A percentile compares a stretch with the other conserved stretches of the same genome.
Evolutionary conservation across 768 basidiomycete genomes (phyloP).

Genomic region (Cystobasidium onofrii): DNA sequence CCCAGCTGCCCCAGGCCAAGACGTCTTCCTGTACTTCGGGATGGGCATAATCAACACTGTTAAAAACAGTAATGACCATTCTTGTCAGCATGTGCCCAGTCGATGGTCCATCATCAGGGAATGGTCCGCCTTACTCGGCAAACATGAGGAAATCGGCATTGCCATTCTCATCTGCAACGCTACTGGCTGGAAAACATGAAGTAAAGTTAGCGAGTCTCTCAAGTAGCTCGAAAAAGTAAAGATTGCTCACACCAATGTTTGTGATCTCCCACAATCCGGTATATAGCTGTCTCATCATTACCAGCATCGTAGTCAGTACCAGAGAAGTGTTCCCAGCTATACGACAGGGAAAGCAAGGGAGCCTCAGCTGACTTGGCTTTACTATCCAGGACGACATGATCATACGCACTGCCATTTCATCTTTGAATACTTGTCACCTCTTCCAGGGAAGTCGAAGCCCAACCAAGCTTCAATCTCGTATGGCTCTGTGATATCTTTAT

Average conservation of each 20-base stretch:
- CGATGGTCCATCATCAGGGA: too few species aligned
- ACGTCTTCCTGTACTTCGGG: constrained; percentile 46
- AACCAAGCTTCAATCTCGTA: constrained; percentile 49
- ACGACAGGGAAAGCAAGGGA: not conserved
- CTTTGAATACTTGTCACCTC: constrained; percentile 46
- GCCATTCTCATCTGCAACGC: constrained; percentile 18
- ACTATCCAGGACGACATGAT: too few species aligned
- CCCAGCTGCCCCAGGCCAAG: constrained; percentile 47
- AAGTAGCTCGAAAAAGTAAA: too few species aligned
- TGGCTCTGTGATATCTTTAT: constrained; percentile 46
- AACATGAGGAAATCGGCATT: constrained; percentile 30
- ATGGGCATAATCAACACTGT: constrained; percentile 46
- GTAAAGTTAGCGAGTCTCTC: not conserved
- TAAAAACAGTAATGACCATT: not conserved
- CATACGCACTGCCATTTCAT: constrained; percentile 47
- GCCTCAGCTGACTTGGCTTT: too few species aligned
- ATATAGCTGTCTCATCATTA: constrained; percentile 42
- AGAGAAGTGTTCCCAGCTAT: constrained; percentile 39
- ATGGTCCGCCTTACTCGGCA: constrained; percentile 43
- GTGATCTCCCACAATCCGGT: constrained; percentile 48
- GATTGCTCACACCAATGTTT: constrained; percentile 43
- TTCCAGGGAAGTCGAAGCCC: constrained; percentile 48
- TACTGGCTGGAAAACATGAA: not conserved
- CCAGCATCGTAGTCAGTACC: constrained; percentile 49
- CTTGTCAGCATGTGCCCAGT: too few species aligned